phyloP scores from a whole-genome alignment of 768 basidiomycete species.

The Suillus brevipes region DNA sequence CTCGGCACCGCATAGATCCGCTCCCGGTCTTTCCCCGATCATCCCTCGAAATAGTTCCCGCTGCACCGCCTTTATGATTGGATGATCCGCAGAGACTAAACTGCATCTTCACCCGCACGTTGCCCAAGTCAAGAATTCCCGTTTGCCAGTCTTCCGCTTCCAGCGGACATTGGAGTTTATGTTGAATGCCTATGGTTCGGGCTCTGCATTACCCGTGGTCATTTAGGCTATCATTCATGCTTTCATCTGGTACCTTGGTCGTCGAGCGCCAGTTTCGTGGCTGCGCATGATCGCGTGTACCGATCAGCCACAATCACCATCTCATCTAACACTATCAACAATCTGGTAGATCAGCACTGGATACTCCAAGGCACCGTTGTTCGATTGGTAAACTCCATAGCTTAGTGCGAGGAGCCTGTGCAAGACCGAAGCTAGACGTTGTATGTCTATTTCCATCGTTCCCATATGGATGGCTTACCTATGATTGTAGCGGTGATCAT shows the following conservation, averaged over 20 bases:
- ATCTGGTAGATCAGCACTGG: background rate
- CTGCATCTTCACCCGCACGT: background rate
- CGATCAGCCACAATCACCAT: background rate
- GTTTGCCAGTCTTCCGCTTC: background rate
- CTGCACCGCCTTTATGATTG: background rate
- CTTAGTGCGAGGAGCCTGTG: background rate
- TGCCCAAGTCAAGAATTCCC: background rate
- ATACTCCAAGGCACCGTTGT: background rate
- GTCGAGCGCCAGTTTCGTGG: background rate
- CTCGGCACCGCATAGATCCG: background rate
- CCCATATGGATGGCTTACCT: background rate
- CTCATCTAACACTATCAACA: conserved; percentile 1
- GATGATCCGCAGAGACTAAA: background rate
- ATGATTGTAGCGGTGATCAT: background rate
- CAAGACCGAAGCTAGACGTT: background rate
- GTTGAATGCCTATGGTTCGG: background rate
- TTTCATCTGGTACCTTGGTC: background rate
- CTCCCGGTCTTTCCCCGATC: background rate
- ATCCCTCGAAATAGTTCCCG: background rate
- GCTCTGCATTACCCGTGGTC: background rate
- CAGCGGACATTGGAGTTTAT: background rate
- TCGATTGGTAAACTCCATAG: background rate
- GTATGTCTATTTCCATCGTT: background rate
- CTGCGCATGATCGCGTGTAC: background rate
- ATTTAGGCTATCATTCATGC: background rate